Evolutionary conservation across 2,329 filamentous ascomycete species (phyloP), one percentile per base, ranked within the genome.

Genomic region (Gremmenia infestans): DNA sequence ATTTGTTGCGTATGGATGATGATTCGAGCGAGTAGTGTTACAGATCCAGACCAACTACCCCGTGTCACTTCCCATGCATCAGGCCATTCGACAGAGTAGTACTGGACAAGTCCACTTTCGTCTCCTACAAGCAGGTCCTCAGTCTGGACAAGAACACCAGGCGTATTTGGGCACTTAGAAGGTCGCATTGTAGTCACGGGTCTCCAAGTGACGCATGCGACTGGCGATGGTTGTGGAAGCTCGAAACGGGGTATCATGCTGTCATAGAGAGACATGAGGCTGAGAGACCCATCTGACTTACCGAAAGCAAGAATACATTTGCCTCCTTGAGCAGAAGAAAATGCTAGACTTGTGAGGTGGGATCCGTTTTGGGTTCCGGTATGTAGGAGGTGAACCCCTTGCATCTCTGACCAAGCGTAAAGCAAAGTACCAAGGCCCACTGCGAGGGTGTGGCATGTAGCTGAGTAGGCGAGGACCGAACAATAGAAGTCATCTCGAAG

Each of bases 401-500:
- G 75, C 36, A 76, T 72, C 69, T 97, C 92, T 0, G 91, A 93
- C 94, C 93, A 99, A 5, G 89, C 82, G 70, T 96, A 97, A 4
- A 99, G 81, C 37, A 85, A 78, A 53, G 86, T 84, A 0, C 86
- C 87, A 14, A 97, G 78, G 0, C 90, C 93, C 17, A 97, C 89
- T 17, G 91, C 93, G 15, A 99, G 79, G 14, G 87, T 89, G 52
- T 88, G 82, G 50, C 84, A 81, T 7, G 82, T 88, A 42, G 80
- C 72, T 0, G 88, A 96, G 71, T 96, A 97, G 9, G 94, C 91
- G 53, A 99, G 78, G 2, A 92, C 80, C 0, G 92, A 94, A 73
- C 91, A 97, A 70, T 99, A 99, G 70, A 92, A 99, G 71, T 99
- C 93, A 66, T 97, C 91, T 55, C 91, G 85, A n/a, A 97, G 77